Conservation (phyloP, 1,284 basidiomycete species). For the Cystobasidiaceae sp. region DNA sequence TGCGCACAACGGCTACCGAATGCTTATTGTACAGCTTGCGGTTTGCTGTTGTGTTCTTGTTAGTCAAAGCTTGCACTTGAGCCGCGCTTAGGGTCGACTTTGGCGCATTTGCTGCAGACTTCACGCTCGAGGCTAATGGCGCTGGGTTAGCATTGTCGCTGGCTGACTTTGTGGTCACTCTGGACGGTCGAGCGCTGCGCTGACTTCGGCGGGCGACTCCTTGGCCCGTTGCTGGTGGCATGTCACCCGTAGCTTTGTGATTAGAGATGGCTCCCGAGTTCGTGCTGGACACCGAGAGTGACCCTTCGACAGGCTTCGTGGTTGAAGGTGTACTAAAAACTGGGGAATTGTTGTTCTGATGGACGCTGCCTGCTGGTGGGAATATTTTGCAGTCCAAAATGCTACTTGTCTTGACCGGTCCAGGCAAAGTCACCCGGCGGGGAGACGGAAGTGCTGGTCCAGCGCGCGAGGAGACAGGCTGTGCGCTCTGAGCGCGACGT, state of each 20-base stretch:
- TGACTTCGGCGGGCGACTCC: not conserved
- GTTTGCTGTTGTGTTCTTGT: conserved; percentile 39
- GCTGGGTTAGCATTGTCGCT: not conserved
- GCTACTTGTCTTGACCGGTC: no score
- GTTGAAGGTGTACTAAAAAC: not conserved
- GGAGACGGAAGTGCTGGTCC: not conserved
- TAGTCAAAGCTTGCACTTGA: conserved; percentile 35
- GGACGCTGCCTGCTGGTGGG: no score
- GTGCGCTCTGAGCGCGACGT: not conserved
- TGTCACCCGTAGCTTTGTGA: not conserved
- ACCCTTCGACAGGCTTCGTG: not conserved
- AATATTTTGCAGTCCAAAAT: no score
- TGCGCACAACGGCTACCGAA: conserved; percentile 33
- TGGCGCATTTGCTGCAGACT: not conserved
- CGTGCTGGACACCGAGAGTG: no score
- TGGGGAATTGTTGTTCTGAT: no score
- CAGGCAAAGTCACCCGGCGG: not conserved
- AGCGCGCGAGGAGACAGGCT: not conserved
- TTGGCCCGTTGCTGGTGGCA: no score
- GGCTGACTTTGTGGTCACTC: not conserved
- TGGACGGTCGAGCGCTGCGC: conserved; percentile 14
- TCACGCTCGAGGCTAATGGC: not conserved
- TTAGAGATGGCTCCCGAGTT: not conserved
- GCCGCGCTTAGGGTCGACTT: conserved; percentile 34
- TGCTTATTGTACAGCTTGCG: conserved; percentile 36